These are phyloP conservation scores for Boletus subluridellus DNA, from an alignment of 1,284 basidiomycete genomes.

Conservation along the genomic window DNA sequence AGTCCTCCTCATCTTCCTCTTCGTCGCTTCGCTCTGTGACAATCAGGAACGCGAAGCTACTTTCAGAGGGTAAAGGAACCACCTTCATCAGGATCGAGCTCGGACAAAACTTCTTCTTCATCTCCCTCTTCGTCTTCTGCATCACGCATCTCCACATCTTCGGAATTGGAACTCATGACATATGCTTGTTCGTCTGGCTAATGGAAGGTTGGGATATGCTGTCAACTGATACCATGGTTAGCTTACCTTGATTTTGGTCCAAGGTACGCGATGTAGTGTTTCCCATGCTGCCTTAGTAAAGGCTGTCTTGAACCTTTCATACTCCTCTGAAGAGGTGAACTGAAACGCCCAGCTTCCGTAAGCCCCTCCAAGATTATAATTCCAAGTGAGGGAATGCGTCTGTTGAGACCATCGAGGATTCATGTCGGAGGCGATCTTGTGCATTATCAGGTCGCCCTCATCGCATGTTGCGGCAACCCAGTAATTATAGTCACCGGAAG, in stretches of 20 bases:
- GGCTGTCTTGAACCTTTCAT: constrained; percentile 59
- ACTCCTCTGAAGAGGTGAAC: constrained; percentile 60
- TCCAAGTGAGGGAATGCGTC: constrained; percentile 81
- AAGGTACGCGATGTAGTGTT: constrained; percentile 69
- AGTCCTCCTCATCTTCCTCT: constrained; percentile 53
- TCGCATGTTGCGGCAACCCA: constrained; percentile 61
- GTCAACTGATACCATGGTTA: neutral
- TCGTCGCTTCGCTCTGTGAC: constrained; percentile 48
- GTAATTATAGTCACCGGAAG: constrained; percentile 49
- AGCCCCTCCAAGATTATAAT: constrained; percentile 59
- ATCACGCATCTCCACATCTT: constrained; percentile 86
- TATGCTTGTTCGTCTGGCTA: constrained; percentile 78
- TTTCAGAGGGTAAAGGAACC: constrained; percentile 8
- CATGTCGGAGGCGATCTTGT: constrained; percentile 67
- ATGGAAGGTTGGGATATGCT: neutral
- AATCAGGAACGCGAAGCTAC: constrained; percentile 10
- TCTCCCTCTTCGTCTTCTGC: constrained; percentile 67
- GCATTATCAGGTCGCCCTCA: constrained; percentile 53
- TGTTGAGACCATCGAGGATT: constrained; percentile 68
- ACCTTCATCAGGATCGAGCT: constrained; percentile 60
- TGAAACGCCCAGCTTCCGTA: constrained; percentile 84
- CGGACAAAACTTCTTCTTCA: constrained; percentile 70
- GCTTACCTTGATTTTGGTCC: constrained; percentile 79
- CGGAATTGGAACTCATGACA: constrained; percentile 62
- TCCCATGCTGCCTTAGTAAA: constrained; percentile 84